Evolutionary conservation across 305 asterid species (phyloP).

Genomic region (Ajuga reptans): DNA sequence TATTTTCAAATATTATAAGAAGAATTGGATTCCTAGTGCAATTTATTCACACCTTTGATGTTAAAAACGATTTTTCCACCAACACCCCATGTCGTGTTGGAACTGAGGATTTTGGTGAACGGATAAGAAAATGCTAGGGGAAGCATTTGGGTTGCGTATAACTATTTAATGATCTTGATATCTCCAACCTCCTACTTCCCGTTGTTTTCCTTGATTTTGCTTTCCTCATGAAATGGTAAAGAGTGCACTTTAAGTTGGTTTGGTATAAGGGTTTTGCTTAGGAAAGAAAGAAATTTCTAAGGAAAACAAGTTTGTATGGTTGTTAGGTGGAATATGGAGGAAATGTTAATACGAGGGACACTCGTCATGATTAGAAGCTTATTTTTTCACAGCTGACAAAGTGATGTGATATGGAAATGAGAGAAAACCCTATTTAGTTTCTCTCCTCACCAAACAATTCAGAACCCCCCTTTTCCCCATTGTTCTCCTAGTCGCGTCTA

Average conservation of each 20-base stretch:
- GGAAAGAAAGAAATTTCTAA: too few species aligned
- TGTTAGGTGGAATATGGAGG: background rate
- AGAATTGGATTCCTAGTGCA: background rate
- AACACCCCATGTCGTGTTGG: too few species aligned
- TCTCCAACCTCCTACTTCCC: too few species aligned
- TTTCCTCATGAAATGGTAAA: too few species aligned
- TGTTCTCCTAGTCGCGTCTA: background rate
- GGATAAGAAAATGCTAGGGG: background rate
- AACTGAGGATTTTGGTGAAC: background rate
- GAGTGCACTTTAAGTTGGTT: too few species aligned
- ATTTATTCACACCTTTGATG: background rate
- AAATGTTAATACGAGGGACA: background rate
- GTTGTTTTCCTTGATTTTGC: too few species aligned
- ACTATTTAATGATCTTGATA: too few species aligned
- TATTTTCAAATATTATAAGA: background rate
- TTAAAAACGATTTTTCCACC: background rate
- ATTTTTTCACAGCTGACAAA: background rate
- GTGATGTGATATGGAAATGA: background rate
- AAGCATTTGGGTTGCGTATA: too few species aligned
- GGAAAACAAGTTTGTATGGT: too few species aligned
- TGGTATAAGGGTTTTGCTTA: too few species aligned
- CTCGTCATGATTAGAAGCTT: background rate
- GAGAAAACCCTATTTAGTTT: background rate
- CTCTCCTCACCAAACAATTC: background rate
- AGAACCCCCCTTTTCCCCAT: background rate